A percentile compares a stretch with the other conserved stretches of the same genome.
phyloP scores from a whole-genome alignment of 441 rosid genomes.

The Jatropha podagrica region DNA sequence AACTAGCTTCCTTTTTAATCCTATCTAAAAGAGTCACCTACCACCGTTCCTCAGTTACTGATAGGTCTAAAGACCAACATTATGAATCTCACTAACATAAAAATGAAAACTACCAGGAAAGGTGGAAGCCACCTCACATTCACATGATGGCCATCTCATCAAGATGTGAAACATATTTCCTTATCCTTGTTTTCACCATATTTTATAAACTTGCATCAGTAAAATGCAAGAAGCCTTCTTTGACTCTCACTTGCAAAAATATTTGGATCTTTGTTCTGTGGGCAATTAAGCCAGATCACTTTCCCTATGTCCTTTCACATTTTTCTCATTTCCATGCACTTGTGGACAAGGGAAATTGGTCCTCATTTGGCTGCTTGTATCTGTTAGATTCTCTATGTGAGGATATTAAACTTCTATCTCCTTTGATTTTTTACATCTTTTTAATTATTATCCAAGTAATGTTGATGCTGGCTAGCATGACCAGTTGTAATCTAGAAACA shows the following conservation, averaged over 20 bases:
- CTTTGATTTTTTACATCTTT: constrained; percentile 1
- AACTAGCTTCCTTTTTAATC: not conserved
- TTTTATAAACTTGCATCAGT: not conserved
- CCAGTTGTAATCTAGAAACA: constrained; percentile 2
- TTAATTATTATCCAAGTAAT: constrained; percentile 8
- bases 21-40: not conserved
- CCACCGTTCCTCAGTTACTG: not conserved
- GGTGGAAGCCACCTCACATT: constrained; percentile 32
- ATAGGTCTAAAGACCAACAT: constrained; percentile 16
- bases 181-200: constrained; percentile 21
- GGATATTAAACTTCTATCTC: constrained; percentile 16
- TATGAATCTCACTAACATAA: constrained; percentile 12
- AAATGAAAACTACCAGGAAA: constrained; percentile 3
- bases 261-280: constrained; percentile 11
- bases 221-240: constrained; percentile 1
- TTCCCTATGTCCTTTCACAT: constrained; percentile 2
- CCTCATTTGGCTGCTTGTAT: constrained; percentile 26
- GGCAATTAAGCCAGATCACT: constrained; percentile 21
- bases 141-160: constrained; percentile 32
- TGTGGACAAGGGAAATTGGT: constrained; percentile 4
- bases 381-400: constrained; percentile 11
- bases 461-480: constrained; percentile 8
- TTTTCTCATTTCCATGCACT: constrained; percentile 13
- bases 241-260: not conserved
- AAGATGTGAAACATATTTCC: constrained; percentile 13